Base-by-base conservation (phyloP, 176 grass and related monocot genomes). In the Guadua angustifolia region DNA sequence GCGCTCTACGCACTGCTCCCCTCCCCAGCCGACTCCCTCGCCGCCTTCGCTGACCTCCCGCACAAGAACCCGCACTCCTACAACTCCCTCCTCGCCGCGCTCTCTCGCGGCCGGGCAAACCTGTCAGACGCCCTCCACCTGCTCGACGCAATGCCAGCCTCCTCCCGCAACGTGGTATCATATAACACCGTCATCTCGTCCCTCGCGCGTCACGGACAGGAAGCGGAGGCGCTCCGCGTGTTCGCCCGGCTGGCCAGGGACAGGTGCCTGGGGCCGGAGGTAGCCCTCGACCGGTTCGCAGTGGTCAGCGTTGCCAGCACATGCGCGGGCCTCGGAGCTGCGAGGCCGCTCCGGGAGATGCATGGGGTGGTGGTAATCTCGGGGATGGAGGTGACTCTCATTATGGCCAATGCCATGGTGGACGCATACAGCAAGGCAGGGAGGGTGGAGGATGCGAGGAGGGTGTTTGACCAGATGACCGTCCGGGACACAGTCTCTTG, bases 151-250 rank as follows among this genome's bases (percentile, higher is more conserved):
- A 89, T 95, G 73, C 86, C 88, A 9, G 26, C 17, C 9, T 47
- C 38, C 24, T 15, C 12, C 0, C 83, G 86, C 79, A 91, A 91
- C 77, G 66, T 82, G 0, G 88, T 95, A 21, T 88, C 88, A 24
- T 89, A 95, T 74, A 95, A 95, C 81, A 93, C 71, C 66, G 72
- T 93, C 83, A 87, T 95, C 18, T 84, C 88, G 53, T 72, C 86
- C 33, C 91, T 93, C 12, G 18, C 53, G 51, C 88, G 79, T 15
- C 72, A 84, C 11, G 80, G 91, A 15, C 32, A 38, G 29, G 77
- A 91, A 12, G 1, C 12, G 2, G 75, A 79, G 3, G 85, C 88
- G 9, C 80, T 95, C 44, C 43, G 66, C 5, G 51, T 91, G 19
- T 90, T 85, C 10, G 9, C 58, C 12, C 50, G 55, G 71, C 50